Percentiles rank a stretch among this genome's conserved stretches.
Evolutionary conservation across 306 rosid genomes (phyloP).

Genomic region (Vicia sativa): DNA sequence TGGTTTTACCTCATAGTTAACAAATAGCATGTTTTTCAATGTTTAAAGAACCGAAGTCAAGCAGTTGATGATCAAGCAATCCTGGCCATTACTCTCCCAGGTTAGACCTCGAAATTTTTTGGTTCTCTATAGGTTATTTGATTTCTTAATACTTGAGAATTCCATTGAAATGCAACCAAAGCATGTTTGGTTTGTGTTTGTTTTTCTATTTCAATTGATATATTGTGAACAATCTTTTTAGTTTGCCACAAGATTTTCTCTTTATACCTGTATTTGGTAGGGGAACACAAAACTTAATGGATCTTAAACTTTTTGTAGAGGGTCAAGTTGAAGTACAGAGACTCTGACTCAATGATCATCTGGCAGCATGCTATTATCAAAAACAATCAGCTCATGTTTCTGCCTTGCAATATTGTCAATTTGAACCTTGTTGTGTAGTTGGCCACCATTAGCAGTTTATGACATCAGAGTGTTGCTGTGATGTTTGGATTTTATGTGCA

Average conservation of each 20-base stretch:
- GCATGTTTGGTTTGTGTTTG: neutral
- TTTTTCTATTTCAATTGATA: neutral
- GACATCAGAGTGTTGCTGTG: too few relatives aligned
- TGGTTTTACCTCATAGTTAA: neutral
- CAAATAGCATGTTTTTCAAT: slow-evolving; percentile 3
- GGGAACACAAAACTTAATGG: neutral
- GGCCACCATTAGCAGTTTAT: too few relatives aligned
- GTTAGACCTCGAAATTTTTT: slow-evolving; percentile 42
- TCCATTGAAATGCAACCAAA: slow-evolving; percentile 4
- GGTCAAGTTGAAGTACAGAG: neutral
- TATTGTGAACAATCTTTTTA: neutral
- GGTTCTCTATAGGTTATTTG: neutral
- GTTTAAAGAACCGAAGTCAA: neutral
- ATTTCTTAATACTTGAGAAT: too few relatives aligned
- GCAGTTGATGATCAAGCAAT: slow-evolving; percentile 45
- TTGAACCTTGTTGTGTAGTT: too few relatives aligned
- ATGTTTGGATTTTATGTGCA: too few relatives aligned
- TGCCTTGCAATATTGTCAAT: too few relatives aligned
- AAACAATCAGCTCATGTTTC: too few relatives aligned
- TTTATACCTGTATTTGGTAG: neutral
- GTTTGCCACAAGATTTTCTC: neutral
- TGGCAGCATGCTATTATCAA: too few relatives aligned
- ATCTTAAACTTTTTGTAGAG: neutral
- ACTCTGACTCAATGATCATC: too few relatives aligned
- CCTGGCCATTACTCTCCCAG: slow-evolving; percentile 56